These are phyloP conservation scores for Ophiobolus disseminans DNA, from an alignment of 2,329 filamentous ascomycete species.

Conservation along the genomic window DNA sequence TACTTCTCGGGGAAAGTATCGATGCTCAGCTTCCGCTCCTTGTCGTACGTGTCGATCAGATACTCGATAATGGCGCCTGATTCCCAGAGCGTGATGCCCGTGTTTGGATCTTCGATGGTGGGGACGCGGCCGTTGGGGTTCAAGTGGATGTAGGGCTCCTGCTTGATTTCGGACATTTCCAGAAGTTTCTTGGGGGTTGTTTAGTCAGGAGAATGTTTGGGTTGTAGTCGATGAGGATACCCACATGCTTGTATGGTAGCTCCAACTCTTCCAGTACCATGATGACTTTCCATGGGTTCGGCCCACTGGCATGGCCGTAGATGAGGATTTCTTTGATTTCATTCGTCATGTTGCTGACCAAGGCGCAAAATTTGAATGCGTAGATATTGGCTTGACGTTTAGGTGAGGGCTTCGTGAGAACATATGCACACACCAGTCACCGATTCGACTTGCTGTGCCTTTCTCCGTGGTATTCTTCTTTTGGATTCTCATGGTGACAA, in stretches of 20 bases:
- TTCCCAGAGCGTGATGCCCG: slow-evolving; percentile 42
- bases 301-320: no score
- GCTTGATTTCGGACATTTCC: slow-evolving; percentile 30
- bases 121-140: slow-evolving; percentile 54
- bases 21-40: slow-evolving; percentile 29
- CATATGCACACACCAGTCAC: no score
- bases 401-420: no score
- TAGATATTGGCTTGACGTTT: no score
- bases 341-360: no score
- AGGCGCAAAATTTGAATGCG: no score
- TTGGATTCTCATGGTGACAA: no score
- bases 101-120: slow-evolving; percentile 1
- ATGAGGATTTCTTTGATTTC: no score
- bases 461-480: no score
- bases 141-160: slow-evolving; percentile 42
- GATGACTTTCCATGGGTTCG: not conserved
- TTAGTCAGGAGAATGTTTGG: no score
- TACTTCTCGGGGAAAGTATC: slow-evolving; percentile 30
- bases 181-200: not conserved
- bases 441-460: no score
- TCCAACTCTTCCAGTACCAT: not conserved
- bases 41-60: slow-evolving; percentile 45
- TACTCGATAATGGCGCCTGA: slow-evolving; percentile 50
- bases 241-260: not conserved
- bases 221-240: no score